These are phyloP conservation scores for Mycena rebaudengoi DNA, from an alignment of 768 basidiomycete genomes.

Conservation along the genomic window DNA sequence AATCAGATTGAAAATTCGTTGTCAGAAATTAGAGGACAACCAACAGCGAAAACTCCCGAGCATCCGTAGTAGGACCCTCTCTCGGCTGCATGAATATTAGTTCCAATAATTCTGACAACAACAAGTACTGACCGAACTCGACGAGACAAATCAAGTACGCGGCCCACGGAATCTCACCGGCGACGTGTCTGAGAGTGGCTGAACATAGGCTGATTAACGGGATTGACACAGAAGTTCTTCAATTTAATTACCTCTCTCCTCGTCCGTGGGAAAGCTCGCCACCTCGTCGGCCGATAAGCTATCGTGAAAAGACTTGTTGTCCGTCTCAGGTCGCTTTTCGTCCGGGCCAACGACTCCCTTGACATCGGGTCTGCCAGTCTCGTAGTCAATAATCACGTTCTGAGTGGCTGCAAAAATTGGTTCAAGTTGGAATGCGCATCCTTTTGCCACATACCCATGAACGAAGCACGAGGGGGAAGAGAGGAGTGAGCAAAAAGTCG, in stretches of 20 bases:
- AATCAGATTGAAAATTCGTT: not conserved
- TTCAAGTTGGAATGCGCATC: no score
- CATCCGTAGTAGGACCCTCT: conserved; percentile 23
- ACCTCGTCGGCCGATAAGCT: not conserved
- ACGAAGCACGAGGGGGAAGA: no score
- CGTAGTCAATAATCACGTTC: conserved; percentile 14
- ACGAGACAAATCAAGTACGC: conserved; percentile 21
- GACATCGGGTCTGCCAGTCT: conserved; percentile 22
- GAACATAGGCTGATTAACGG: not conserved
- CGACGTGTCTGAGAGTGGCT: conserved; percentile 16
- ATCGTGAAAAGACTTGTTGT: conserved; percentile 2
- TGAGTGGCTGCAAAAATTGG: not conserved
- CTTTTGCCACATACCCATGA: no score
- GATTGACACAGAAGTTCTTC: not conserved
- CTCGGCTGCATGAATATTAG: not conserved
- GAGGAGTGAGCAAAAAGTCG: no score
- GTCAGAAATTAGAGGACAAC: not conserved
- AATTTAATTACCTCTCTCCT: conserved; percentile 14
- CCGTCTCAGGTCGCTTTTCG: conserved; percentile 1
- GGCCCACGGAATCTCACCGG: conserved; percentile 19
- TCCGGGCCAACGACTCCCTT: conserved; percentile 16
- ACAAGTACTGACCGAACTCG: conserved; percentile 4
- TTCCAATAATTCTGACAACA: not conserved
- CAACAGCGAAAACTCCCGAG: not conserved
- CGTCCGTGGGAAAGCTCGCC: conserved; percentile 15